Conservation (phyloP, 208 protist species). For the Polymyxa betae region DNA sequence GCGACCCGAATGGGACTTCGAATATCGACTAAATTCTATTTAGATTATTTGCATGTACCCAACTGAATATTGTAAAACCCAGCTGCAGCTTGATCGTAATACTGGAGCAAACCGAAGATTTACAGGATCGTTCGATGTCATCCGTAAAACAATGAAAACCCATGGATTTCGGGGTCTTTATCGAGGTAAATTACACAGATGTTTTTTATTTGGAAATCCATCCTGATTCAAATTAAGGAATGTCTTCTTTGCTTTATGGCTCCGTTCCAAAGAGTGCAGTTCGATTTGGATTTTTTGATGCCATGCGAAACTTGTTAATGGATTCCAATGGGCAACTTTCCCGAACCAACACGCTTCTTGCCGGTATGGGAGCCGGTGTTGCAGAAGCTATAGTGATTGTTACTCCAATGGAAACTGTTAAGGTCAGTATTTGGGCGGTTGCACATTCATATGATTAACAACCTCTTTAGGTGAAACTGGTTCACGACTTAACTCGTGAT, state of each 20-base stretch:
- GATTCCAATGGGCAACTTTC: neutral
- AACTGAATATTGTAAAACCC: neutral
- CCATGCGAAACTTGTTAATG: neutral
- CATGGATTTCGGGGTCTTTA: neutral
- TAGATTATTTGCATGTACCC: slow-evolving; percentile 3
- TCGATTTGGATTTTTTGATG: neutral
- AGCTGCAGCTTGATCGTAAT: neutral
- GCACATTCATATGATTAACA: too few relatives aligned
- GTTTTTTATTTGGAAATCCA: neutral
- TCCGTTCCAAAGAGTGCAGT: neutral
- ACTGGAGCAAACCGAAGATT: neutral
- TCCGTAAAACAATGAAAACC: neutral
- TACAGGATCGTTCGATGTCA: neutral
- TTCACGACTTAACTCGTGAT: slow-evolving; percentile 12
- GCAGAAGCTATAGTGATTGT: neutral
- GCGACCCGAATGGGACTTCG: neutral
- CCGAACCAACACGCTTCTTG: neutral
- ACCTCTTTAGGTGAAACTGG: neutral
- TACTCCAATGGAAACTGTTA: slow-evolving; percentile 5
- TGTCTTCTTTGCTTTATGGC: neutral
- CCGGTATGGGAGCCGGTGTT: neutral
- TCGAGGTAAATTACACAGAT: neutral
- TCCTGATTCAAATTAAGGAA: neutral
- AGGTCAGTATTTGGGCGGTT: neutral
- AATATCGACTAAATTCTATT: neutral